Evolutionary conservation across 108 stramenopile genomes (phyloP), one percentile per base, ranked within the genome.

Genomic region (Thalassiosira profunda): DNA sequence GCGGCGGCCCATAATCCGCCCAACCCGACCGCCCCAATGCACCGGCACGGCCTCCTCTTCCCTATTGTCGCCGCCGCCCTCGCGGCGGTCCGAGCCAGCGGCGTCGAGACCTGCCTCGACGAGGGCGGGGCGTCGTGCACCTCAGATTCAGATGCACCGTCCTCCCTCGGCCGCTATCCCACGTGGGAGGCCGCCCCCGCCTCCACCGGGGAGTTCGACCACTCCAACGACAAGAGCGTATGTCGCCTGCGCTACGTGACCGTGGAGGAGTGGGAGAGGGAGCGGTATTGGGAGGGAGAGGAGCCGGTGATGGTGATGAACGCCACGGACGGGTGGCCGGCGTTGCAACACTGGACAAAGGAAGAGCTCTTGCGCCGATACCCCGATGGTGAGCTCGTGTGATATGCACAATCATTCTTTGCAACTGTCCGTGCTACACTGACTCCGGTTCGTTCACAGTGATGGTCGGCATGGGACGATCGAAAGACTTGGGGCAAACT

Each of bases 341-440:
- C 74, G 11, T 56, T 67, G 53, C 53, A 76, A 17, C 66, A 76
- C 36, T 76, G 74, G 74, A 68, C 74, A 11, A 76, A 76, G 52
- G 65, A 67, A 52, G 74, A 76, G 31, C 31, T 76, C 42, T 33
- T 76, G 20, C 58, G 66, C 15, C 31, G 74, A 18, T 76, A 76
- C 31, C 66, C 74, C 40, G 60, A 67, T 62, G 54, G 67, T 4
- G 29, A n/a, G n/a, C n/a, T n/a, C n/a, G n/a, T n/a, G n/a, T n/a
- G n/a, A n/a, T n/a, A n/a, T n/a, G n/a, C n/a, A n/a, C n/a, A n/a
- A n/a, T n/a, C n/a, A n/a, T n/a, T n/a, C n/a, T n/a, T n/a, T n/a
- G n/a, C n/a, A n/a, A n/a, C n/a, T n/a, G n/a, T n/a, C n/a, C n/a
- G n/a, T n/a, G n/a, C n/a, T n/a, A n/a, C n/a, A n/a, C n/a, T n/a